Evolutionary conservation across 176 grass and related monocot species (phyloP), one percentile per base, ranked within the genome.

Genomic region (Metroxylon sagu): DNA sequence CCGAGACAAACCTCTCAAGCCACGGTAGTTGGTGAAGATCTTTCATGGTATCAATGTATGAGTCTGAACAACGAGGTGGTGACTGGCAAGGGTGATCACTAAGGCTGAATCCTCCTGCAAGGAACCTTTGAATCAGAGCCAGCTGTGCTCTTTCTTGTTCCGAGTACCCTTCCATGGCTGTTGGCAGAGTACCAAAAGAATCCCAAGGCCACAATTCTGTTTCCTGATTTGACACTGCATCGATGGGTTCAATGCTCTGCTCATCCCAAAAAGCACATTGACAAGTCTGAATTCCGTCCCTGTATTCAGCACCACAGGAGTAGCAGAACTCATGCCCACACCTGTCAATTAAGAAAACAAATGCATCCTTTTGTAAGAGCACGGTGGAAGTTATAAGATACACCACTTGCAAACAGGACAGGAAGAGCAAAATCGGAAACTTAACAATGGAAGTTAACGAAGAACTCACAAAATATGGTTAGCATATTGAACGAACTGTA

Each of bases 301-400:
- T 76, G 62, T 99, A 99, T 55, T 99, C 94, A 17, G 88, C 63
- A 3, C 79, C 76, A 50, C 94, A 99, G 19, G 76, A 83, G 74
- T 88, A 99, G 76, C 94, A 99, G 67, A 99, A 99, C 79, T 99
- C 94, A 10, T 99, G 88, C 12, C 88, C 94, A 18, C 94, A 99
- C 88, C 94, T 99, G 79, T 43, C 67, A 25, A n/a, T 21, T 54
- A 6, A 56, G 4, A 76, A 79, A 60, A 48, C 10, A 55, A 19
- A 64, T 29, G 8, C 8, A 43, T 2, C 35, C 35, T 1, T 39
- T 12, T 12, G 8, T 39, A 12, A 39, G 35, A 39, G 35, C 35
- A 10, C 8, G 21, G 21, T 23, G 21, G 21, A 23, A 23, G 21
- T 23, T 23, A 23, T 23, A 23, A 23, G 0, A 23, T 23, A 23